phyloP scores from a whole-genome alignment of 2,329 filamentous ascomycete genomes.

The Colletotrichum noveboracense region DNA sequence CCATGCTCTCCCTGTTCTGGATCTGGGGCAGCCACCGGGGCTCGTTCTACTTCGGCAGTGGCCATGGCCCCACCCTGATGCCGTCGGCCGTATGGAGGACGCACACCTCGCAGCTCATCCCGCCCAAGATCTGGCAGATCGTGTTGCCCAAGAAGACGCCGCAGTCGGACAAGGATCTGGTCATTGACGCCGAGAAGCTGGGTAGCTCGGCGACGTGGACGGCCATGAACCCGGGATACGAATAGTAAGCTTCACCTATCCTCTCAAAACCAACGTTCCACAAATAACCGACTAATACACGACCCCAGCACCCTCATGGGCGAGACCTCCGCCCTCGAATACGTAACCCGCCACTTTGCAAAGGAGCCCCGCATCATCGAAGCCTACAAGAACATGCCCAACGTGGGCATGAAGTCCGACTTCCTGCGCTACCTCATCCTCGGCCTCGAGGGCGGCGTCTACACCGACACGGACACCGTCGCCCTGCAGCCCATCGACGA shows the following conservation, averaged over 20 bases:
- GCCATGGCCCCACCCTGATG: not conserved
- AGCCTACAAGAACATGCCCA: constrained; percentile 27
- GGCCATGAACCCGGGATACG: constrained; percentile 15
- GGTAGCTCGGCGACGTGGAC: constrained; percentile 18
- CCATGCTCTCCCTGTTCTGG: not conserved
- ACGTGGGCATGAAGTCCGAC: constrained; percentile 59
- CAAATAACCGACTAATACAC: not conserved
- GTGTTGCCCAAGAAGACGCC: not conserved
- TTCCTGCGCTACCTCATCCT: constrained; percentile 74
- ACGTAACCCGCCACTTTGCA: constrained; percentile 22
- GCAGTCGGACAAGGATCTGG: not conserved
- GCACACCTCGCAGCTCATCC: not conserved
- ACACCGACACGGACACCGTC: constrained; percentile 56
- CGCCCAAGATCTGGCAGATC: constrained; percentile 22
- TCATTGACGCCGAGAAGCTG: not conserved
- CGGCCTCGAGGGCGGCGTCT: constrained; percentile 78
- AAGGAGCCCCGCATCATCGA: constrained; percentile 21
- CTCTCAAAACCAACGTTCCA: not conserved
- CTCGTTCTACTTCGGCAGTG: not conserved
- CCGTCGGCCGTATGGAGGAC: not conserved
- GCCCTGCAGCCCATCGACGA: constrained; percentile 37
- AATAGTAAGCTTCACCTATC: constrained; percentile 6
- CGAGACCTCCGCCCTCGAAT: constrained; percentile 27
- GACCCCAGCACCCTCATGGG: constrained; percentile 28
- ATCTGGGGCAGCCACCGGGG: not conserved